Conservation (phyloP, 163 green algal genomes). For the Volvox carteri region DNA sequence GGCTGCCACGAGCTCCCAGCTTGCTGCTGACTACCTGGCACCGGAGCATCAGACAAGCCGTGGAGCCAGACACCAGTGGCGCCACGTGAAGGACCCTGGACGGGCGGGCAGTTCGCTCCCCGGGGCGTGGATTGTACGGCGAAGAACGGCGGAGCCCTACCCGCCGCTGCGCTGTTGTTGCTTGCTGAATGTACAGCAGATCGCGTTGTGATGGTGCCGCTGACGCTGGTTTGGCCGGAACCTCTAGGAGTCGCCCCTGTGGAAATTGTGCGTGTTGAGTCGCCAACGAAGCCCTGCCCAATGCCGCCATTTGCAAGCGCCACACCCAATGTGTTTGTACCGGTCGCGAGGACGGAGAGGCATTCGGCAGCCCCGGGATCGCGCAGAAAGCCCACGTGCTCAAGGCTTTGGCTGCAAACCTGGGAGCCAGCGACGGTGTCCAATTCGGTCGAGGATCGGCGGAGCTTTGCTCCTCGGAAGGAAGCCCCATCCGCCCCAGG, state of each 20-base stretch:
- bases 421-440: background rate
- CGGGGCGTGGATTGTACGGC: too few species aligned
- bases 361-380: background rate
- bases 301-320: background rate
- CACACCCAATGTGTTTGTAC: background rate
- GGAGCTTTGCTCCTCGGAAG: constrained; percentile 2
- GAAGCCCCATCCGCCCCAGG: background rate
- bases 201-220: too few species aligned
- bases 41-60: too few species aligned
- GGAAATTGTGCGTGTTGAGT: constrained; percentile 6
- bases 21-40: too few species aligned
- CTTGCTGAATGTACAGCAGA: too few species aligned
- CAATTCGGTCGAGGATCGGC: background rate
- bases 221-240: background rate
- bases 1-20: background rate
- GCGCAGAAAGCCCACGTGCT: background rate
- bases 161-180: too few species aligned
- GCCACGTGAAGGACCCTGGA: background rate
- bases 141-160: too few species aligned
- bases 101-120: background rate
- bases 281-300: background rate
- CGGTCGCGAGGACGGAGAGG: background rate
- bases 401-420: background rate
- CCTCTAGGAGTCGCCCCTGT: background rate
- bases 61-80: background rate